Percentiles rank a stretch among this genome's conserved stretches.
Evolutionary conservation across 371 early-diverging fungal genomes (phyloP).

Genomic region (Zancudomyces culisetae): DNA sequence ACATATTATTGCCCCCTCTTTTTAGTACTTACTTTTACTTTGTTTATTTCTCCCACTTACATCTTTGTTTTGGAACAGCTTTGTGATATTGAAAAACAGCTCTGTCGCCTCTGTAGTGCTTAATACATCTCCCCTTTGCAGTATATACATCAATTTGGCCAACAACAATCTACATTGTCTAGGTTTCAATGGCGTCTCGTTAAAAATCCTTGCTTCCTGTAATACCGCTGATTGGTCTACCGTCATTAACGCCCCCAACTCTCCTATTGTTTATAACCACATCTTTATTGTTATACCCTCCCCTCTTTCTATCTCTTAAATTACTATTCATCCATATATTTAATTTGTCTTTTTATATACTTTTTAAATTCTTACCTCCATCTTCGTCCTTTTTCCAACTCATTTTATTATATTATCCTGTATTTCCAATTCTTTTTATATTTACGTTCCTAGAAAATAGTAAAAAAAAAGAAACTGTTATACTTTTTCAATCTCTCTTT

Average conservation of each 20-base stretch:
- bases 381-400: conserved; percentile 26
- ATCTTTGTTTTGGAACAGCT: conserved; percentile 91
- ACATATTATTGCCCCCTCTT: background rate
- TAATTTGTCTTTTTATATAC: background rate
- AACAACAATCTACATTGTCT: conserved; percentile 78
- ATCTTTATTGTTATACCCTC: background rate
- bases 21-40: background rate
- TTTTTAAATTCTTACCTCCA: conserved; percentile 12
- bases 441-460: too few species aligned
- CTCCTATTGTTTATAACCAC: conserved; percentile 7
- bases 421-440: too few species aligned
- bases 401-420: too few species aligned
- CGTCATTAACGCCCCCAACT: conserved; percentile 25
- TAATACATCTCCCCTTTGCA: conserved; percentile 77
- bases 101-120: conserved; percentile 87
- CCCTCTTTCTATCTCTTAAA: background rate
- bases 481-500: too few species aligned
- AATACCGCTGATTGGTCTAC: conserved; percentile 84
- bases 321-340: background rate
- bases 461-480: too few species aligned
- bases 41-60: conserved; percentile 24
- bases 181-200: conserved; percentile 88
- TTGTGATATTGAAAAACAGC: conserved; percentile 90
- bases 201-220: conserved; percentile 92
- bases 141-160: conserved; percentile 81